Evolutionary conservation across 1,284 basidiomycete genomes (phyloP).

Genomic region (Rhodotorula mucilaginosa): DNA sequence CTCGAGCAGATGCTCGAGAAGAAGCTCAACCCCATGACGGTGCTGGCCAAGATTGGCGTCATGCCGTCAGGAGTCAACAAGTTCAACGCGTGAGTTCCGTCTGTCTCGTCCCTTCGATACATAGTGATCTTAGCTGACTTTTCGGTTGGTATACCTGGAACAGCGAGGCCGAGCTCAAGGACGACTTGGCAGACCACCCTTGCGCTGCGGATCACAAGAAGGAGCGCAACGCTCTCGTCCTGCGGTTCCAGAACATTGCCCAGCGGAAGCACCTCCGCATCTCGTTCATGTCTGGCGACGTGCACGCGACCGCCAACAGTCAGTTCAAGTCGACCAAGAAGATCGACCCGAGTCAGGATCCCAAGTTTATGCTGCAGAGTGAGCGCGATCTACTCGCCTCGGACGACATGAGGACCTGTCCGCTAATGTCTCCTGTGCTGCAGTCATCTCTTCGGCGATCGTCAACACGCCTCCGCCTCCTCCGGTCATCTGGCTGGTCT

Average conservation of each 20-base stretch:
- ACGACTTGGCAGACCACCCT: constrained; percentile 65
- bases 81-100: constrained; percentile 60
- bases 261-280: constrained; percentile 63
- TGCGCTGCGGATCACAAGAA: constrained; percentile 58
- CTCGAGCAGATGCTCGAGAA: constrained; percentile 66
- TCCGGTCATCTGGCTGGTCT: constrained; percentile 75
- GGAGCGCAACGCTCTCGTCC: constrained; percentile 87
- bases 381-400: constrained; percentile 12
- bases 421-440: background rate
- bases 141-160: no score
- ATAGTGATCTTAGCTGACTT: background rate
- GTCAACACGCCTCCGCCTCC: constrained; percentile 63
- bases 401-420: background rate
- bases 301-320: constrained; percentile 76
- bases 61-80: constrained; percentile 47
- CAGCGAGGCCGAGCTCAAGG: constrained; percentile 80
- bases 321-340: constrained; percentile 52
- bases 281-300: constrained; percentile 84
- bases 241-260: constrained; percentile 71
- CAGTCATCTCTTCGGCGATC: constrained; percentile 51
- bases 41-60: constrained; percentile 61
- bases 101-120: no score
- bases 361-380: constrained; percentile 80
- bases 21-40: constrained; percentile 76
- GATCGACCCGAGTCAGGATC: constrained; percentile 59